Percentiles rank a stretch among this genome's conserved stretches.
These are phyloP conservation scores for Tricladium varicosporioides DNA, from an alignment of 2,329 filamentous ascomycete genomes.

Conservation along the genomic window DNA sequence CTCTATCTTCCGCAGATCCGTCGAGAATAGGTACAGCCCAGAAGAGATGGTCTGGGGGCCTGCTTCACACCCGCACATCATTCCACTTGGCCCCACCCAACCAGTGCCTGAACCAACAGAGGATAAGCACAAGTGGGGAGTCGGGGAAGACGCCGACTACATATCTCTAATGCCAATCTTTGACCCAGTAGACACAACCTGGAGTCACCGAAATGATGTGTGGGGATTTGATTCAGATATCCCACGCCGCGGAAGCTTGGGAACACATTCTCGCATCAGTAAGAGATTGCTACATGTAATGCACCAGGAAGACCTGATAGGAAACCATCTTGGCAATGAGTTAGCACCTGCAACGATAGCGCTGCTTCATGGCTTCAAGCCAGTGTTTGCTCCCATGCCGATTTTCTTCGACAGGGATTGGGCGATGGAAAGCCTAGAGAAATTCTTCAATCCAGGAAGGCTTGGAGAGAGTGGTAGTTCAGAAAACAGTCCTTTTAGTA, in stretches of 20 bases:
- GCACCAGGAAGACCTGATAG: slow-evolving; percentile 72
- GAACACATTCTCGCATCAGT: slow-evolving; percentile 68
- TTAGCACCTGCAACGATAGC: slow-evolving; percentile 62
- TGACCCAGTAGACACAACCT: slow-evolving; percentile 67
- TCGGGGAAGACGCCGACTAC: slow-evolving; percentile 70
- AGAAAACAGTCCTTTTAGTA: slow-evolving; percentile 54
- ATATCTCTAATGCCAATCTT: slow-evolving; percentile 79
- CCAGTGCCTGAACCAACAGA: slow-evolving; percentile 41
- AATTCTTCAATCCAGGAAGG: slow-evolving; percentile 60
- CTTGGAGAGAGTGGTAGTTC: slow-evolving; percentile 51
- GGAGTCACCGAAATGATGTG: slow-evolving; percentile 66
- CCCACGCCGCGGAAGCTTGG: slow-evolving; percentile 68
- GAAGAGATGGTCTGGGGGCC: slow-evolving; percentile 69
- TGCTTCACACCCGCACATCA: slow-evolving; percentile 48
- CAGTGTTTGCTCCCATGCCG: slow-evolving; percentile 64
- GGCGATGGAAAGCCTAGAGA: slow-evolving; percentile 51
- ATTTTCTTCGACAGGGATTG: slow-evolving; percentile 77
- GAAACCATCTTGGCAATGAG: slow-evolving; percentile 76
- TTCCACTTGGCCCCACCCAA: slow-evolving; percentile 38
- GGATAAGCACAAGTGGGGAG: slow-evolving; percentile 63
- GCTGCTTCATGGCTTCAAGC: slow-evolving; percentile 75
- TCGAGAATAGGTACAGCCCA: slow-evolving; percentile 51
- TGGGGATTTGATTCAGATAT: slow-evolving; percentile 48
- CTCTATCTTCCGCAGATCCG: slow-evolving; percentile 58
- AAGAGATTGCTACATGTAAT: slow-evolving; percentile 69